phyloP scores from a whole-genome alignment of 2,329 filamentous ascomycete genomes.

The Polychaeton citri region DNA sequence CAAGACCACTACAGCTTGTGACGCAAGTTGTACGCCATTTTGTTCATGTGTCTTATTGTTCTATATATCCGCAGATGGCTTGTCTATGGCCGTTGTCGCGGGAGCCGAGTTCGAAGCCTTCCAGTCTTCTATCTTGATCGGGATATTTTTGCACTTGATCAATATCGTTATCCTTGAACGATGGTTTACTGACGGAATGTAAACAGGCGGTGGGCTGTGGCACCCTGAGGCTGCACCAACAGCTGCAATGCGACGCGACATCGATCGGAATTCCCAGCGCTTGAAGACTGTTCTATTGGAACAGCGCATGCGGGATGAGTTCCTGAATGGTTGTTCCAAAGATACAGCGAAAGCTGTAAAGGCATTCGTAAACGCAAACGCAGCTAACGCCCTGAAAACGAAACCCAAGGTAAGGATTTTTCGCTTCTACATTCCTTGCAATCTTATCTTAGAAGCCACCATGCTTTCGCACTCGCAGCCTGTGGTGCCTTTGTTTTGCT shows the following conservation, averaged over 20 bases:
- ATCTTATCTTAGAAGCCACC: too few species aligned
- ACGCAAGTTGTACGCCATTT: too few species aligned
- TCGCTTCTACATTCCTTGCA: constrained; percentile 1
- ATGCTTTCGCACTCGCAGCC: too few species aligned
- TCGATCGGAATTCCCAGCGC: constrained; percentile 58
- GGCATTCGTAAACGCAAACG: constrained; percentile 57
- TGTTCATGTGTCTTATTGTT: too few species aligned
- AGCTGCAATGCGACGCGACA: constrained; percentile 53
- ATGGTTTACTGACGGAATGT: not conserved
- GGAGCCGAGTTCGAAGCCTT: too few species aligned
- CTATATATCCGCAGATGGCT: too few species aligned
- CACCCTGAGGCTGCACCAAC: constrained; percentile 57
- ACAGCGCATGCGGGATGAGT: constrained; percentile 47
- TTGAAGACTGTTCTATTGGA: constrained; percentile 56
- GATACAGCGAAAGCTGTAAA: constrained; percentile 49
- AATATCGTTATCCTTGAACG: too few species aligned
- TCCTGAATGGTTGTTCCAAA: constrained; percentile 45
- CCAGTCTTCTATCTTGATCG: too few species aligned
- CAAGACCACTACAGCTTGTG: too few species aligned
- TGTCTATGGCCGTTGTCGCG: too few species aligned
- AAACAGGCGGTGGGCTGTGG: constrained; percentile 64
- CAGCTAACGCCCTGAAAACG: constrained; percentile 66
- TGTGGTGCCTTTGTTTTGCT: too few species aligned
- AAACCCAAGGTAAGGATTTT: constrained; percentile 58
- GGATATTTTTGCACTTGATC: too few species aligned